Percentiles rank a stretch among this genome's conserved stretches.
Conservation (phyloP, 129 eudicot genomes). For the Flaveria brownii region DNA sequence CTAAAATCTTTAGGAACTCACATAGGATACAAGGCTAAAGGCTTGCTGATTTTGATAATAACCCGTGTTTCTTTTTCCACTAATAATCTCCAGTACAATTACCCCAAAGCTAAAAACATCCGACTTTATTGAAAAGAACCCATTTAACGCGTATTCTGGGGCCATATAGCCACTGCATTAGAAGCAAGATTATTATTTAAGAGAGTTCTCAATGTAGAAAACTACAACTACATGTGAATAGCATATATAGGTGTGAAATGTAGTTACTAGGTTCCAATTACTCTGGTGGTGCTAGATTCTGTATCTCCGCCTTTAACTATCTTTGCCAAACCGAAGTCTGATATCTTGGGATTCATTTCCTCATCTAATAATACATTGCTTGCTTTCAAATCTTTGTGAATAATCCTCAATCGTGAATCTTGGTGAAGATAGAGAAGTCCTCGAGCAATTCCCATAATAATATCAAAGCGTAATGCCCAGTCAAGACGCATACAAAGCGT, state of each 20-base stretch:
- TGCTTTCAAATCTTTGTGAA: slow-evolving; percentile 47
- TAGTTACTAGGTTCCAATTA: slow-evolving; percentile 46
- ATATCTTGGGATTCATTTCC: slow-evolving; percentile 44
- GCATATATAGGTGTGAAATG: neutral
- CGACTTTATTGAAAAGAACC: slow-evolving; percentile 44
- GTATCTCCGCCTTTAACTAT: slow-evolving; percentile 41
- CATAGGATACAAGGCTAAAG: slow-evolving; percentile 47
- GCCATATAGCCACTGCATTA: slow-evolving; percentile 48
- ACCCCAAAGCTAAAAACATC: slow-evolving; percentile 61
- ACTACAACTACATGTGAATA: neutral
- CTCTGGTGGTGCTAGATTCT: slow-evolving; percentile 31
- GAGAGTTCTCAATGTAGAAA: neutral
- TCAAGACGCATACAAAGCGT: slow-evolving; percentile 32
- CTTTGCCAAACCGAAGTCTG: slow-evolving; percentile 45
- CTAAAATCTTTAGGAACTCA: slow-evolving; percentile 25
- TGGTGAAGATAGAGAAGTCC: slow-evolving; percentile 52
- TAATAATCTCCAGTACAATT: slow-evolving; percentile 49
- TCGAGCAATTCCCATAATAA: slow-evolving; percentile 42
- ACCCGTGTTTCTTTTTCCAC: slow-evolving; percentile 50
- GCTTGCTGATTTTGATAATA: slow-evolving; percentile 40
- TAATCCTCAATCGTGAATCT: slow-evolving; percentile 42
- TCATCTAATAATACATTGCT: slow-evolving; percentile 41
- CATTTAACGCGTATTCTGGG: slow-evolving; percentile 48
- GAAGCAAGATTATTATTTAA: neutral
- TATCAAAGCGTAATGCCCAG: slow-evolving; percentile 44